Conservation (phyloP, 2,329 filamentous ascomycete genomes). For the Aspergillus bombycis region DNA sequence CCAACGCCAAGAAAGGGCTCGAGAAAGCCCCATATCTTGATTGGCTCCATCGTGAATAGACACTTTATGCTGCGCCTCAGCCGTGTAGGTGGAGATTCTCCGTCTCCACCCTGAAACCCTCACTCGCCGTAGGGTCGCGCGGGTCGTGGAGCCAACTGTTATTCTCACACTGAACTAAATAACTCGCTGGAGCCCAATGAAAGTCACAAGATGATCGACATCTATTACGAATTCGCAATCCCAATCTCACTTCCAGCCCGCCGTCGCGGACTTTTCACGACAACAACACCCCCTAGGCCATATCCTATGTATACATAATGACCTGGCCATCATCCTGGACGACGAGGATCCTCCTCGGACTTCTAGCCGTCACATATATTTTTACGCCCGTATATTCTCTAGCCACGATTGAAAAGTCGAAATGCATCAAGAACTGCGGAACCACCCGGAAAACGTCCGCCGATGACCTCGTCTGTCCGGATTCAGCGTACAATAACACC, state of each 20-base stretch:
- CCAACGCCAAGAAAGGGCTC: not conserved
- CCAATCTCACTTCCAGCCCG: not conserved
- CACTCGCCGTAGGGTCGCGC: not conserved
- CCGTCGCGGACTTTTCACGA: too few species aligned
- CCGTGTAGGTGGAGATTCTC: not conserved
- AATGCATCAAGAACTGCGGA: not conserved
- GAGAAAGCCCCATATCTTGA: not conserved
- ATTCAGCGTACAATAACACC: not conserved
- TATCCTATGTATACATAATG: not conserved
- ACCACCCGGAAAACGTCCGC: not conserved
- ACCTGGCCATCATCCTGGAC: not conserved
- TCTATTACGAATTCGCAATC: not conserved
- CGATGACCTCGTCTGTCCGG: not conserved
- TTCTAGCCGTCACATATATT: not conserved
- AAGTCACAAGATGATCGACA: not conserved
- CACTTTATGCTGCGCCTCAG: not conserved
- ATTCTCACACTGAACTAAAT: not conserved
- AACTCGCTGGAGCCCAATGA: not conserved
- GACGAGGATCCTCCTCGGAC: not conserved
- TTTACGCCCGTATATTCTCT: not conserved
- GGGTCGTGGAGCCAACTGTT: not conserved
- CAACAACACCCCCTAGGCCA: not conserved
- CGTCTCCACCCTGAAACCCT: not conserved
- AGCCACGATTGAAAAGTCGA: not conserved
- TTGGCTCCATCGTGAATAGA: not conserved